A percentile compares a stretch with the other conserved stretches of the same genome.
These are phyloP conservation scores for Dendrobium catenatum DNA, from an alignment of 106 monocot species.

Conservation along the genomic window DNA sequence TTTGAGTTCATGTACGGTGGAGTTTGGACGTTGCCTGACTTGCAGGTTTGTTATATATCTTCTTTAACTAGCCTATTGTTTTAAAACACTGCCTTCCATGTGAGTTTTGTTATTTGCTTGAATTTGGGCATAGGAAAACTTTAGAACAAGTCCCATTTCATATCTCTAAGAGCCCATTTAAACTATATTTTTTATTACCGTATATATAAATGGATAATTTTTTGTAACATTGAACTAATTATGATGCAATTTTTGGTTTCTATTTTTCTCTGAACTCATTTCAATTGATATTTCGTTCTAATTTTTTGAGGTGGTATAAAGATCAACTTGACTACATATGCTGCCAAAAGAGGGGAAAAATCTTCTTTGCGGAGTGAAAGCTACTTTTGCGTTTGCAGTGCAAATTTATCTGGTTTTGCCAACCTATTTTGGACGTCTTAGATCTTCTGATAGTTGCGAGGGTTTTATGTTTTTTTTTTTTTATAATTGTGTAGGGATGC, in stretches of 20 bases:
- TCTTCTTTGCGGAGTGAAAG: neutral
- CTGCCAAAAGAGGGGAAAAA: neutral
- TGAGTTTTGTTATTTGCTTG: neutral
- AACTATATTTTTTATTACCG: neutral
- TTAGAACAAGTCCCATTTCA: neutral
- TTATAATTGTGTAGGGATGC: too few species aligned
- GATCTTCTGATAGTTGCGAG: too few species aligned
- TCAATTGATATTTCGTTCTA: neutral
- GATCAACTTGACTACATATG: neutral
- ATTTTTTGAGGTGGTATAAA: neutral
- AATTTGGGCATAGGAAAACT: neutral
- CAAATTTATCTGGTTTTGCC: neutral
- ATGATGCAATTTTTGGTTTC: neutral
- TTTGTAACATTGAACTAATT: neutral
- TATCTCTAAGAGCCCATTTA: neutral
- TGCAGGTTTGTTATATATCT: constrained; percentile 1
- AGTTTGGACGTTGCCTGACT: neutral
- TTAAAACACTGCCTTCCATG: neutral
- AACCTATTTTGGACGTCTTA: neutral
- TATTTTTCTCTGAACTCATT: neutral
- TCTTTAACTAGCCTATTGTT: neutral
- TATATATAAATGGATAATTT: neutral
- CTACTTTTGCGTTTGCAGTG: neutral
- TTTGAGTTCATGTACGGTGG: constrained; percentile 19
- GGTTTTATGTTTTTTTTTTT: too few species aligned